Evolutionary conservation across 768 basidiomycete genomes (phyloP).

Genomic region (Lactifluus hygrophoroides): DNA sequence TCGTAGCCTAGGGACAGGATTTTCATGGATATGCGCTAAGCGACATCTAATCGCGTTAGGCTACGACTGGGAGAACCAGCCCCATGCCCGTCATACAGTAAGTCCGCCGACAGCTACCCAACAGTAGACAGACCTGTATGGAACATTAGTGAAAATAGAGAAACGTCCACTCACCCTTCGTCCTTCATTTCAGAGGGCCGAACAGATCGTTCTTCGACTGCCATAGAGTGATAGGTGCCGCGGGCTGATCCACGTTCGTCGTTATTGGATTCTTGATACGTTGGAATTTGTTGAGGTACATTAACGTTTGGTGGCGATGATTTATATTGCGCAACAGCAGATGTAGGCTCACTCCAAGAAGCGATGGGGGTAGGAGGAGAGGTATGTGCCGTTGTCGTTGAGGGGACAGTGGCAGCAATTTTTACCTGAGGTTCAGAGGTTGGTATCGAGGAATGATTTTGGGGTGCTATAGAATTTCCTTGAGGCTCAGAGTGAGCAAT

Average conservation of each 20-base stretch:
- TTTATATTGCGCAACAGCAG: not conserved
- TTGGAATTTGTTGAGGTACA: constrained; percentile 20
- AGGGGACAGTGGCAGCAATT: not conserved
- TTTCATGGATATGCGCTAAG: constrained; percentile 16
- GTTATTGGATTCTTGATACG: constrained; percentile 15
- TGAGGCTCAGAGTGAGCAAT: constrained; percentile 18
- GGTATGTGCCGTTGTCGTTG: not conserved
- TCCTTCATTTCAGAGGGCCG: constrained; percentile 90
- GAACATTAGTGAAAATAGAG: constrained; percentile 22
- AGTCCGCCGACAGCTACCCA: constrained; percentile 15
- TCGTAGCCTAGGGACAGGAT: constrained; percentile 20
- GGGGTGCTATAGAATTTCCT: constrained; percentile 8
- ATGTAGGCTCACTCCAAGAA: constrained; percentile 15
- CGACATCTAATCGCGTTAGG: constrained; percentile 28
- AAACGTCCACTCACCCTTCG: constrained; percentile 71
- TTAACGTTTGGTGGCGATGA: not conserved
- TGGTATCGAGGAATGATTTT: constrained; percentile 5
- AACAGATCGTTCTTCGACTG: constrained; percentile 49
- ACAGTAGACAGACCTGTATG: constrained; percentile 12
- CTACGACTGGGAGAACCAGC: constrained; percentile 18
- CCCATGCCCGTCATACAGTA: constrained; percentile 19
- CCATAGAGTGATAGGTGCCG: constrained; percentile 27
- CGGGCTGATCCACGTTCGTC: constrained; percentile 26
- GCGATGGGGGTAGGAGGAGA: constrained; percentile 9
- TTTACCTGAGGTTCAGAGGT: not conserved